Evolutionary conservation across 495 filamentous ascomycete species (phyloP).

Genomic region (Podospora tetraspora): DNA sequence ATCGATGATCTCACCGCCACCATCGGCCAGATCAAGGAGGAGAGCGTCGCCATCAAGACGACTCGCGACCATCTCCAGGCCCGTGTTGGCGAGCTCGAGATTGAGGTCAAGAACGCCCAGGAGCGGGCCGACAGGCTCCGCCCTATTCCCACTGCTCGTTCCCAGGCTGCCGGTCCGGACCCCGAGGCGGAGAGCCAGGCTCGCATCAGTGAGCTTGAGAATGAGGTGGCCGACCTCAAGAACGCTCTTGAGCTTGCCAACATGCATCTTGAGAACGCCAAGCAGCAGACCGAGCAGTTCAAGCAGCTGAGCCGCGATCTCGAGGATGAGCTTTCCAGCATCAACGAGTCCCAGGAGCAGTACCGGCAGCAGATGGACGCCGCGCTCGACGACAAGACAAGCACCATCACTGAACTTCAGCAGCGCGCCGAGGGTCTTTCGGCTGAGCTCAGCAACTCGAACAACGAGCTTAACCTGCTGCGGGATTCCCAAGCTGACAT

Average conservation of each 20-base stretch:
- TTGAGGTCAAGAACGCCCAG: constrained; percentile 81
- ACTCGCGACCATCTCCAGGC: constrained; percentile 80
- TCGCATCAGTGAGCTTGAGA: constrained; percentile 76
- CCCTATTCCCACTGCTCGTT: constrained; percentile 58
- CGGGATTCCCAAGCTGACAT: constrained; percentile 72
- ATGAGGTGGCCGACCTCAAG: constrained; percentile 79
- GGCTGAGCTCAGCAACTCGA: constrained; percentile 70
- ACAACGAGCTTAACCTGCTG: constrained; percentile 68
- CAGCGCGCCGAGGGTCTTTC: constrained; percentile 76
- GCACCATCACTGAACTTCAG: constrained; percentile 69
- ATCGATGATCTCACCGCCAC: constrained; percentile 85
- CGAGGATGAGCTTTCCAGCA: constrained; percentile 80
- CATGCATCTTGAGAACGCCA: constrained; percentile 71
- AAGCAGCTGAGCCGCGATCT: constrained; percentile 78
- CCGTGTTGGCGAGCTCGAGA: constrained; percentile 78
- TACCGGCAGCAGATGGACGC: constrained; percentile 79
- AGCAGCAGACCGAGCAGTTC: constrained; percentile 77
- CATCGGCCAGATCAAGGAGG: constrained; percentile 71
- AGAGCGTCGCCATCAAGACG: constrained; percentile 76
- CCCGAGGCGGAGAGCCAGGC: constrained; percentile 50
- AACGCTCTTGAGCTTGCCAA: constrained; percentile 70
- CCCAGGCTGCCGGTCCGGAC: constrained; percentile 40
- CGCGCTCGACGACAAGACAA: constrained; percentile 65
- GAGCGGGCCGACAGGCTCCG: constrained; percentile 77
- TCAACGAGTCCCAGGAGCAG: constrained; percentile 76